Evolutionary conservation across 768 basidiomycete species (phyloP), one percentile per base, ranked within the genome.

Genomic region (Lactifluus volemus): DNA sequence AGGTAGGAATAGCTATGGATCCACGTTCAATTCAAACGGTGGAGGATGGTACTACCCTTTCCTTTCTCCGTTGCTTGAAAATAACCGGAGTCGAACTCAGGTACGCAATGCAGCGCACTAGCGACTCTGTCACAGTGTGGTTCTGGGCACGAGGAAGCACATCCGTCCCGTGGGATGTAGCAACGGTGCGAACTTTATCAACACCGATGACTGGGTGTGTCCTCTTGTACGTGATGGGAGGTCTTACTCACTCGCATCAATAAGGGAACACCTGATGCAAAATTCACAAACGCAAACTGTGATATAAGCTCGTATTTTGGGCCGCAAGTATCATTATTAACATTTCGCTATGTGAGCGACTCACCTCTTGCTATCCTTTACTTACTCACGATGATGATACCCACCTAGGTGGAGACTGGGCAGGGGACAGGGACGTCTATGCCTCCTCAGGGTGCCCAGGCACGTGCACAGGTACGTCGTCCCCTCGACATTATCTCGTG

Each of bases 11-110:
- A 84, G 78, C 67, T 86, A 77, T 67, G 85, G 85, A 1, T 77
- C 82, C 4, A 68, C 69, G 2, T 83, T 88, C 71, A 86, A 86
- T 68, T 63, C 53, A 42, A 76, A 76, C 47, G 83, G 84, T 7
- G 85, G 84, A 29, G 85, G 85, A 64, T 85, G 81, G 82, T 84
- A 14, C 19, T 19, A 5, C n/a, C 17, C 50, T 21, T 17, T 21
- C 25, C 12, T 14, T 41, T 41, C 58, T 36, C 58, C 32, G 21
- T 52, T 38, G 36, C 15, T 5, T 2, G 32, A 49, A 29, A 12
- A 10, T 41, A 12, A 49, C 41, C 51, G n/a, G 14, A 41, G 25
- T 17, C 21, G 41, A 49, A 45, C 53, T 21, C 36, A 60, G 64
- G 58, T 76, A 73, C 61, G 76, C 73, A 19, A 68, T 71, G 56